Evolutionary conservation across 805 yeast genomes (phyloP).

Genomic region (Kodamaea restingae): DNA sequence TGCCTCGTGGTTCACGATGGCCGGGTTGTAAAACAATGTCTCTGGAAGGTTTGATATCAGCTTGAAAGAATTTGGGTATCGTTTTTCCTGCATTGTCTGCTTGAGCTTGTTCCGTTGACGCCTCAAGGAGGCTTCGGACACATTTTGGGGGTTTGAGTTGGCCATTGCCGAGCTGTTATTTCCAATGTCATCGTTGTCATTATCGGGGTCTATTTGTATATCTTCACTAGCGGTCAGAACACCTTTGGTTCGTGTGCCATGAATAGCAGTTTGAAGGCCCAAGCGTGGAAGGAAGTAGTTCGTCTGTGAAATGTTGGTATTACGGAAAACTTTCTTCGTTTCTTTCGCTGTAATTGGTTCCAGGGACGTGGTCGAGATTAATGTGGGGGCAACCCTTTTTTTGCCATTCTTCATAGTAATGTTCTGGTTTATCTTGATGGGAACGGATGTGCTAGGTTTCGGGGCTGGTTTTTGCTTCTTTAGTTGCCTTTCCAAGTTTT

Average conservation of each 20-base stretch:
- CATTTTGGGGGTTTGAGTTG: conserved; percentile 12
- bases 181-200: conserved; percentile 49
- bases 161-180: conserved; percentile 8
- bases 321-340: conserved; percentile 20
- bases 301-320: conserved; percentile 39
- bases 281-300: conserved; percentile 53
- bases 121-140: conserved; percentile 30
- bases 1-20: conserved; percentile 29
- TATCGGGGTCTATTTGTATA: conserved; percentile 33
- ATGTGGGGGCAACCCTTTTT: conserved; percentile 68
- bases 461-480: not conserved
- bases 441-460: too few relatives aligned
- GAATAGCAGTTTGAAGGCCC: conserved; percentile 63
- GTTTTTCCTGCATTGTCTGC: conserved; percentile 25
- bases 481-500: not conserved
- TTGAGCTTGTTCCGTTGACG: conserved; percentile 31
- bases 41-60: conserved; percentile 34
- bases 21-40: conserved; percentile 29
- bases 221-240: conserved; percentile 13
- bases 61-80: conserved; percentile 36
- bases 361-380: conserved; percentile 43
- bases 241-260: conserved; percentile 42
- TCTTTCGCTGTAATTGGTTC: conserved; percentile 13
- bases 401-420: conserved; percentile 70
- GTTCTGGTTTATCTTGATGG: conserved; percentile 29